These are phyloP conservation scores for Wickerhamiella parazyma DNA, from an alignment of 805 yeast genomes.

Conservation along the genomic window DNA sequence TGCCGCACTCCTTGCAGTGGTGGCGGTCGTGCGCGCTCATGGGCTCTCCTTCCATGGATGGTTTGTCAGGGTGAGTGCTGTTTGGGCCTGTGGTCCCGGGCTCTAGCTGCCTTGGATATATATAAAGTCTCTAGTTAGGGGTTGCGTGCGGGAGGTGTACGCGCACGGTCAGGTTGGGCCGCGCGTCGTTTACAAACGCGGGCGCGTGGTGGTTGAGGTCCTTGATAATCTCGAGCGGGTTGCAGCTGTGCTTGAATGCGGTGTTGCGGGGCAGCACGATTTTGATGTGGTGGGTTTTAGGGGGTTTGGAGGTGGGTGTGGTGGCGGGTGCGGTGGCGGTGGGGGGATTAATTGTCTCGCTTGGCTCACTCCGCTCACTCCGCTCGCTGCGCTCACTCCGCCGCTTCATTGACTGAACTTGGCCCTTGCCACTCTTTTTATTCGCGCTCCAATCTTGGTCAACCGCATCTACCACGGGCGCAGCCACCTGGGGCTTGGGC, in stretches of 20 bases:
- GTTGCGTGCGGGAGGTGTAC: not conserved
- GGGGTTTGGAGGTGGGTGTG: too few relatives aligned
- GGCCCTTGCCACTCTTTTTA: not conserved
- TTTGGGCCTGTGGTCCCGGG: too few relatives aligned
- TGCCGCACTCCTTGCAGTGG: slow-evolving; percentile 20
- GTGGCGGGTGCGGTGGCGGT: too few relatives aligned
- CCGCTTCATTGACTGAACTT: slow-evolving; percentile 1
- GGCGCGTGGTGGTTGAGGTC: not conserved
- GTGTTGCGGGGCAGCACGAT: not conserved
- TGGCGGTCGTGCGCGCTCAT: slow-evolving; percentile 14
- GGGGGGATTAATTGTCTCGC: too few relatives aligned
- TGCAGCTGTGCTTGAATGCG: not conserved
- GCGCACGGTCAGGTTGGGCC: not conserved
- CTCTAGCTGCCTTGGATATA: too few relatives aligned
- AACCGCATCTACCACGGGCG: too few relatives aligned
- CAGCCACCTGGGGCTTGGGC: too few relatives aligned
- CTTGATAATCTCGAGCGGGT: not conserved
- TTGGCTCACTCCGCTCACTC: too few relatives aligned
- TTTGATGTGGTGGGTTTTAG: too few relatives aligned
- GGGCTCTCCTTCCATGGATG: slow-evolving; percentile 12
- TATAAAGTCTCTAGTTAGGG: not conserved
- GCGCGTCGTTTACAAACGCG: not conserved
- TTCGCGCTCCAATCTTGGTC: slow-evolving; percentile 5
- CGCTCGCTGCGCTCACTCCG: not conserved
- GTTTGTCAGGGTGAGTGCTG: not conserved